Evolutionary conservation across 2,329 filamentous ascomycete species (phyloP), one percentile per base, ranked within the genome.

Genomic region (Xylaria hypoxylon): DNA sequence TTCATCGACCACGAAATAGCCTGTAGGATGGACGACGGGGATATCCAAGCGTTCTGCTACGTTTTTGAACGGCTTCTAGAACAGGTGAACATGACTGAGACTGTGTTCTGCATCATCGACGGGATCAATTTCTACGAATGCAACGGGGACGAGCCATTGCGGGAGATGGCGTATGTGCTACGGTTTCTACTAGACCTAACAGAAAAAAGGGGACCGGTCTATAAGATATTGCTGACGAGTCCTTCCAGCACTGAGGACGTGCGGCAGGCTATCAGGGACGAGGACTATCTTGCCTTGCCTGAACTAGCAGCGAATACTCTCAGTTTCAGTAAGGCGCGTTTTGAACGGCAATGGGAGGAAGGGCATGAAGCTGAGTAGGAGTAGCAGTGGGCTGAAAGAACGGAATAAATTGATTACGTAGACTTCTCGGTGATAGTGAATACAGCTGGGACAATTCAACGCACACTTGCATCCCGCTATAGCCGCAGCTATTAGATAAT

Each of bases 111-210:
- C 38, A 22, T 64, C 7, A 59, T 64, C 11, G 62, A 64, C 10
- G 62, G 62, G 22, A 59, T 64, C 11, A 64, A 64, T 22, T 59
- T 64, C 26, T 64, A 64, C 22, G 55, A 59, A 31, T 31, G 62
- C 22, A 40, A 53, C 17, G 55, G 47, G n/a, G 62, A 59, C 10
- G 24, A 64, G 38, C 38, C 13, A 28, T 47, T 64, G n/a, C 55
- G 59, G 48, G 62, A 59, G 10, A 59, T 55, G 31, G 47, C 62
- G 26, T 3, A 64, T 15, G 55, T 59, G 10, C 47, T 64, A 11
- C 62, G 62, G 7, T 64, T 64, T n/a, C 22, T 64, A 15, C 62
- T 64, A 11, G 62, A 64, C 28, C 13, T 59, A 2, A 17, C 55
- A 1, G 13, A 40, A 11, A 2, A 38, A 28, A 38, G 28, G 24